Evolutionary conservation across 2,329 filamentous ascomycete species (phyloP), one percentile per base, ranked within the genome.

Genomic region (Periconia sp.): DNA sequence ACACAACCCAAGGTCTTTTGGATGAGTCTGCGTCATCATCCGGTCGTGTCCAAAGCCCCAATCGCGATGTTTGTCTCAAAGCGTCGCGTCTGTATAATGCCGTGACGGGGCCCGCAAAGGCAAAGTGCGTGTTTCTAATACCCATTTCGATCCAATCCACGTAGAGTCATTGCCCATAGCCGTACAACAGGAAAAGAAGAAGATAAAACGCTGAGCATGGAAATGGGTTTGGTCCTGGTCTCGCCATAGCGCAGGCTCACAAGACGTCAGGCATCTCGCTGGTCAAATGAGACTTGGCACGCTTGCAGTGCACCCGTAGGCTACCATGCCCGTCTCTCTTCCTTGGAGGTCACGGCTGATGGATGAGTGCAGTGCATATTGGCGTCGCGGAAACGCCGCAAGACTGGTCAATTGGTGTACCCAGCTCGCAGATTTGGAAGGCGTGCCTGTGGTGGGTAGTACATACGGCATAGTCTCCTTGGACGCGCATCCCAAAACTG

Each of bases 381-480:
- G 66, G 65, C 54, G 59, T 31, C 59, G 62, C 19, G 65, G 66
- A 20, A 64, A 69, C 54, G 66, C 64, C 48, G 52, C 57, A 27
- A 52, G 57, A 19, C 61, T 68, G 18, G 56, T 67, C 20, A 56
- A 51, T 33, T 69, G 62, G 49, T 65, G 64, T 40, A 65, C 61
- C 9, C 56, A 57, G 17, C 60, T 69, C 37, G 64, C 65, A 35
- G 64, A 68, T 53, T 42, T 58, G 37, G 63, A 66, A 33, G 54
- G 59, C n/a, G 56, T 59, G 2, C 15, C 53, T 11, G n/a, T 68
- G 46, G 62, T n/a, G n/a, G n/a, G n/a, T n/a, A n/a, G n/a, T 63
- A 58, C 50, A 55, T 40, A 42, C 43, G 15, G 37, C 35, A 27
- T 40, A 23, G 14, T n/a, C 33, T 37, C 33, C 15, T n/a, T 37